These are phyloP conservation scores for Xanthoconium separans DNA, from an alignment of 1,284 basidiomycete genomes.

Conservation along the genomic window DNA sequence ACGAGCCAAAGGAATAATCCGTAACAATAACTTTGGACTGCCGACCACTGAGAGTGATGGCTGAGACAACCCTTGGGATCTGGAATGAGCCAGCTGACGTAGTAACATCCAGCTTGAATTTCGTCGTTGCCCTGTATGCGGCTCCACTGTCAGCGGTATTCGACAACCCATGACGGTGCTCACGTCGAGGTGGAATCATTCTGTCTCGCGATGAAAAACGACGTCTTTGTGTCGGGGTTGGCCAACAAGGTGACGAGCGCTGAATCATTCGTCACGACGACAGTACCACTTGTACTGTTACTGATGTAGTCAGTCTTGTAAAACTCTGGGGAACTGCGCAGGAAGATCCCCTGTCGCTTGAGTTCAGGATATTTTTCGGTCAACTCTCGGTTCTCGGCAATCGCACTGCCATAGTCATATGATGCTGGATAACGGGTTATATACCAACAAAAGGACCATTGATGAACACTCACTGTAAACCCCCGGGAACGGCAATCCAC, in stretches of 20 bases:
- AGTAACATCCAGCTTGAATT: conserved; percentile 57
- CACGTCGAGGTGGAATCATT: conserved; percentile 64
- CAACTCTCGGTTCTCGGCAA: conserved; percentile 68
- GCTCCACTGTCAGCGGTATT: conserved; percentile 5
- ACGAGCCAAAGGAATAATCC: conserved; percentile 64
- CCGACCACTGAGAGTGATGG: conserved; percentile 62
- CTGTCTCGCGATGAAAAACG: conserved; percentile 74
- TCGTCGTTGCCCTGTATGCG: conserved; percentile 41
- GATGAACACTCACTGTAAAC: conserved; percentile 47
- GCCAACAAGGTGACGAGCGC: conserved; percentile 62
- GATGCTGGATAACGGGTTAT: conserved; percentile 38
- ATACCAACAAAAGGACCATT: neutral
- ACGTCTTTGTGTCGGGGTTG: conserved; percentile 63
- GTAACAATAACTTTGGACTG: conserved; percentile 70
- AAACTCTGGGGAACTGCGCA: conserved; percentile 73
- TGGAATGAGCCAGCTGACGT: conserved; percentile 50
- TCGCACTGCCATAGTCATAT: conserved; percentile 69
- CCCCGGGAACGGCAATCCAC: conserved; percentile 65
- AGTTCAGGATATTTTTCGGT: conserved; percentile 71
- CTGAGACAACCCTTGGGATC: conserved; percentile 50
- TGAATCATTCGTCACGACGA: conserved; percentile 46
- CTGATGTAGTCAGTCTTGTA: conserved; percentile 75
- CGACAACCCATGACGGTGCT: conserved; percentile 23
- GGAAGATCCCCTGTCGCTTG: conserved; percentile 72
- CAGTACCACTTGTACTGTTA: conserved; percentile 52